A percentile compares a stretch with the other conserved stretches of the same genome.
These are phyloP conservation scores for Serendipita vermifera DNA, from an alignment of 768 basidiomycete species.

Conservation along the genomic window DNA sequence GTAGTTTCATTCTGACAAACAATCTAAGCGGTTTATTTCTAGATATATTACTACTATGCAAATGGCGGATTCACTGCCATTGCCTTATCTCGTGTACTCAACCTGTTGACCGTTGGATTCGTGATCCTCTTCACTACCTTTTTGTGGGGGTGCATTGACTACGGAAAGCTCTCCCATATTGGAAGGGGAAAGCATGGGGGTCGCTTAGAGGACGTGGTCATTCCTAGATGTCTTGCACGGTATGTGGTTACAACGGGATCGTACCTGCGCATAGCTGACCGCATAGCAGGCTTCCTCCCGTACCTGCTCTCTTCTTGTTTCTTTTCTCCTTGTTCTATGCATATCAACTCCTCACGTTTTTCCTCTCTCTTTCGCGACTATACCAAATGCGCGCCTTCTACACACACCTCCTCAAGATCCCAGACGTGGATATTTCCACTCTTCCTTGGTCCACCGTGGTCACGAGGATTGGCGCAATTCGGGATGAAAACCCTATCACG, in stretches of 20 bases:
- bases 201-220: conserved; percentile 66
- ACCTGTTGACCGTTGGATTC: conserved; percentile 96
- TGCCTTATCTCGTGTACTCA: conserved; percentile 77
- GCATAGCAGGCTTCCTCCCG: conserved; percentile 57
- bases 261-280: background rate
- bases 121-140: conserved; percentile 98
- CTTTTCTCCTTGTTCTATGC: conserved; percentile 77
- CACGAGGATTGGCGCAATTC: conserved; percentile 72
- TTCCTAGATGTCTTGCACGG: conserved; percentile 75
- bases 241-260: conserved; percentile 26
- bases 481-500: conserved; percentile 86
- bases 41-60: conserved; percentile 81
- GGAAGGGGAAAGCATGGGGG: background rate
- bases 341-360: conserved; percentile 78
- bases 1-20: background rate
- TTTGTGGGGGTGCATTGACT: conserved; percentile 88
- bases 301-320: conserved; percentile 71
- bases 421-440: conserved; percentile 97
- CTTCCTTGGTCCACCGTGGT: conserved; percentile 96
- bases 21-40: background rate
- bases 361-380: conserved; percentile 59
- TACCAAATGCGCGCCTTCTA: conserved; percentile 95
- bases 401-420: conserved; percentile 83
- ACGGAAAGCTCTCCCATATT: conserved; percentile 48
- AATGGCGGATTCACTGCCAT: conserved; percentile 96